phyloP scores from a whole-genome alignment of 495 filamentous ascomycete species.

The Apodospora peruviana region DNA sequence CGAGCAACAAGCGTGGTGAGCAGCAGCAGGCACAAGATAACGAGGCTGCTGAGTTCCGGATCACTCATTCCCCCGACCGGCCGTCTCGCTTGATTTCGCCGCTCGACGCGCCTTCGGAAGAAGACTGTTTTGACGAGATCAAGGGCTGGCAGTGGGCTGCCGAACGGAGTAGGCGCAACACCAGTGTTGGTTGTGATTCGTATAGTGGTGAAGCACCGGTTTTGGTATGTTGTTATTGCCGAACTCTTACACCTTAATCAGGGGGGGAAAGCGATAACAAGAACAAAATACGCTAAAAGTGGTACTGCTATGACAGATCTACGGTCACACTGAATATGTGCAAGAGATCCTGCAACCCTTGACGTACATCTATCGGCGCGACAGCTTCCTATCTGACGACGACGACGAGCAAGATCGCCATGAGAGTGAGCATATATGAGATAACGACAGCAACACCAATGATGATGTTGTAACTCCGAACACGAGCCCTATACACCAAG shows the following conservation, averaged over 20 bases:
- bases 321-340: too few relatives aligned
- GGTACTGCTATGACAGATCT: too few relatives aligned
- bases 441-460: too few relatives aligned
- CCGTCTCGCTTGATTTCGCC: slow-evolving; percentile 6
- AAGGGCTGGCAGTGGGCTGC: slow-evolving; percentile 15
- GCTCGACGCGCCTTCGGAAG: slow-evolving; percentile 17
- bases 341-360: too few relatives aligned
- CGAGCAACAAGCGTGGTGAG: too few relatives aligned
- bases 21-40: slow-evolving; percentile 3
- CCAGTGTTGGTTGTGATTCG: not conserved
- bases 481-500: not conserved
- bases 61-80: slow-evolving; percentile 26
- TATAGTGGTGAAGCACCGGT: not conserved
- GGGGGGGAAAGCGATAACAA: not conserved
- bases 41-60: slow-evolving; percentile 5
- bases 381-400: not conserved
- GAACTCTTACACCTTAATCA: not conserved
- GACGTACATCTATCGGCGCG: not conserved
- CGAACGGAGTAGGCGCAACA: not conserved
- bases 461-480: too few relatives aligned
- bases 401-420: not conserved
- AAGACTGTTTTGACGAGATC: slow-evolving; percentile 21
- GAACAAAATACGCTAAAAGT: too few relatives aligned
- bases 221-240: not conserved
- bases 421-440: not conserved